Conservation (phyloP, 495 filamentous ascomycete species). For the Annulohypoxylon maeteangense region DNA sequence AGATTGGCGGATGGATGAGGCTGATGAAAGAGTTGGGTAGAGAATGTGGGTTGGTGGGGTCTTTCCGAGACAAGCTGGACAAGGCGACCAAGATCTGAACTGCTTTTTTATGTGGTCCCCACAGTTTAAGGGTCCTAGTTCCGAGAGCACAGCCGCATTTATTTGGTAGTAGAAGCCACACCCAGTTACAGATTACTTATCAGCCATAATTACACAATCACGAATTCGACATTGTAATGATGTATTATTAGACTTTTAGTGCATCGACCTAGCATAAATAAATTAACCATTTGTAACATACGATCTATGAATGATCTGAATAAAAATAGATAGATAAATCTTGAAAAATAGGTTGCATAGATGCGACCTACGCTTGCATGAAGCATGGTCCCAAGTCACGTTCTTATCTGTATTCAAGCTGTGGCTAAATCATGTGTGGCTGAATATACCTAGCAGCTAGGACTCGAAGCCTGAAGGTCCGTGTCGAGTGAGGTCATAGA, state of each 20-base stretch:
- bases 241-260: no score
- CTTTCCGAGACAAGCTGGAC: neutral
- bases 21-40: slow-evolving; percentile 37
- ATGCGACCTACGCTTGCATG: neutral
- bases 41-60: slow-evolving; percentile 40
- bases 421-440: neutral
- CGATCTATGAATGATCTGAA: neutral
- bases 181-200: no score
- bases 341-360: neutral
- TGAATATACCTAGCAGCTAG: neutral
- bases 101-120: slow-evolving; percentile 20
- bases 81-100: slow-evolving; percentile 31
- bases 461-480: neutral
- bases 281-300: no score
- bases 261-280: no score
- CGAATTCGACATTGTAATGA: no score
- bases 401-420: neutral
- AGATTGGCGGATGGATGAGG: slow-evolving; percentile 27
- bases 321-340: neutral
- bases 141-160: slow-evolving; percentile 16
- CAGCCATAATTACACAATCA: neutral
- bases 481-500: neutral
- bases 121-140: neutral
- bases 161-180: neutral
- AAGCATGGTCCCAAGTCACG: neutral